These are phyloP conservation scores for peach (Prunus persica) DNA, from an alignment of 306 rosid species.

Conservation along the genomic window Prunus_persica_NCBIv2 NC_034016.1:399501-400000, in stretches of 20 bases:
- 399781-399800: slow-evolving; percentile 12
- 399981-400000: neutral
- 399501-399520: neutral
- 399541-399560: neutral
- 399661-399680: neutral
- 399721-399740: neutral
- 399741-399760: neutral
- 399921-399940: slow-evolving; percentile 12
- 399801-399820: neutral
- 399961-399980: slow-evolving; percentile 6
- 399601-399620: slow-evolving; percentile 6
- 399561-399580: neutral
- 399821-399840: neutral
- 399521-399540: neutral
- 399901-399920: neutral
- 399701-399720: too few species aligned
- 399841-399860: slow-evolving; percentile 23
- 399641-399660: neutral
- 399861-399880: slow-evolving; percentile 20
- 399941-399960: slow-evolving; percentile 16
- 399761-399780: neutral
- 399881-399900: slow-evolving; percentile 12
- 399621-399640: neutral
- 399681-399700: neutral
- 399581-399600: neutral